Conservation (phyloP, 805 yeast species). For the Nakazawaea siamensis region DNA sequence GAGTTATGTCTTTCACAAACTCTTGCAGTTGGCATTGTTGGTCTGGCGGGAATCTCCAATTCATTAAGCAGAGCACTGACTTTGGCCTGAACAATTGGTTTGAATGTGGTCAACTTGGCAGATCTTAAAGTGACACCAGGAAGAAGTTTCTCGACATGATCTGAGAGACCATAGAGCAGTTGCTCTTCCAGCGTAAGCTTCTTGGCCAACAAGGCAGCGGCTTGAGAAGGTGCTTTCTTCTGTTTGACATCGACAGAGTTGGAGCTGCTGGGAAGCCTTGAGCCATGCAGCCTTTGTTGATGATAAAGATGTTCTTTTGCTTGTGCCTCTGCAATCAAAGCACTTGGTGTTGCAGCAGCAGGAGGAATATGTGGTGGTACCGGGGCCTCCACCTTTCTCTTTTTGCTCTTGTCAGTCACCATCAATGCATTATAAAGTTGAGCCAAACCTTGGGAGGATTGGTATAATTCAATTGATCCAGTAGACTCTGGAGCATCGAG, state of each 20-base stretch:
- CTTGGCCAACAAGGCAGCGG: slow-evolving; percentile 32
- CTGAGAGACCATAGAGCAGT: slow-evolving; percentile 73
- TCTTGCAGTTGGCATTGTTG: slow-evolving; percentile 79
- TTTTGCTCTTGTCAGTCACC: slow-evolving; percentile 55
- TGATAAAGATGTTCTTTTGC: slow-evolving; percentile 14
- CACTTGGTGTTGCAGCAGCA: slow-evolving; percentile 43
- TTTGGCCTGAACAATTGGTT: slow-evolving; percentile 66
- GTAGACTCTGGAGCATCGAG: slow-evolving; percentile 84
- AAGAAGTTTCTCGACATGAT: slow-evolving; percentile 63
- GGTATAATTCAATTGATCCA: slow-evolving; percentile 65
- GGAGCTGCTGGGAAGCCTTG: not conserved
- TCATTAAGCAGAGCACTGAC: slow-evolving; percentile 62
- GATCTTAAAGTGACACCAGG: slow-evolving; percentile 86
- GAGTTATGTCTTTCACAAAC: slow-evolving; percentile 74
- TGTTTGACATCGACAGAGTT: slow-evolving; percentile 10
- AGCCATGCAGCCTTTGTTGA: slow-evolving; percentile 10
- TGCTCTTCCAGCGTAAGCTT: slow-evolving; percentile 70
- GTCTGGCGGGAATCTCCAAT: slow-evolving; percentile 69
- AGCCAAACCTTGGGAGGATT: slow-evolving; percentile 82
- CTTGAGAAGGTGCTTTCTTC: slow-evolving; percentile 12
- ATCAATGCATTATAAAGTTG: slow-evolving; percentile 77
- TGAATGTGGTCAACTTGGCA: slow-evolving; percentile 64
- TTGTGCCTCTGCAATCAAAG: slow-evolving; percentile 37
- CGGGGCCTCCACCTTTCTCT: slow-evolving; percentile 42
- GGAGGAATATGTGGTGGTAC: slow-evolving; percentile 51